Conservation (phyloP, 495 filamentous ascomycete species). For the Penicillium coffeae region DNA sequence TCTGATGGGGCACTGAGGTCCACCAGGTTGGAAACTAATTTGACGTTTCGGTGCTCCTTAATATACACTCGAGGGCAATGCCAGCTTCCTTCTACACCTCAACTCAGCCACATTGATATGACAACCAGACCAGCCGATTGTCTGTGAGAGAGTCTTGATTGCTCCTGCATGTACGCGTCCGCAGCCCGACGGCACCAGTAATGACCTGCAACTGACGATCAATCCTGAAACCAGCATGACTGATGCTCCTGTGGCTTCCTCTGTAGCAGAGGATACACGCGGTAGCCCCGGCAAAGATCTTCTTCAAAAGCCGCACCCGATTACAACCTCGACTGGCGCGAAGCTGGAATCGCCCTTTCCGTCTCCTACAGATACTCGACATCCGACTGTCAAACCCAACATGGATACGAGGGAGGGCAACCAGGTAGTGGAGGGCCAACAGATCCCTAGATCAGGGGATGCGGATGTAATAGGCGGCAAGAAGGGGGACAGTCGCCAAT, state of each 20-base stretch:
- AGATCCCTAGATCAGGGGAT: constrained; percentile 5
- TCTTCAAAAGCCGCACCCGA: constrained; percentile 21
- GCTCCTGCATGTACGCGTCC: constrained; percentile 20
- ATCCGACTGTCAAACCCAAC: constrained; percentile 14
- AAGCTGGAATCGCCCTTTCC: constrained; percentile 33
- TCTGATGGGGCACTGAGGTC: constrained; percentile 26
- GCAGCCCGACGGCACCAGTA: background rate
- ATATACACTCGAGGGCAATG: constrained; percentile 14
- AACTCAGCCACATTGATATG: constrained; percentile 5
- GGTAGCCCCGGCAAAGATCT: constrained; percentile 15
- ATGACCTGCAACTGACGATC: constrained; percentile 19
- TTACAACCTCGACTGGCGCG: constrained; percentile 16
- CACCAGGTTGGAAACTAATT: constrained; percentile 27
- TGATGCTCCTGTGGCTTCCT: constrained; percentile 17
- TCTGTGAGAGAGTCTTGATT: constrained; percentile 9
- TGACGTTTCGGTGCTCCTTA: constrained; percentile 26
- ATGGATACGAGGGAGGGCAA: constrained; percentile 7
- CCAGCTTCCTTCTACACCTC: background rate
- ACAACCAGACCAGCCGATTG: constrained; percentile 4
- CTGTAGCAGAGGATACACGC: constrained; percentile 22
- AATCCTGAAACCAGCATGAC: constrained; percentile 24
- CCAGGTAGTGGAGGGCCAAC: constrained; percentile 1
- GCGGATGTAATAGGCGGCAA: too few species aligned
- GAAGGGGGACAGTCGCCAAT: constrained; percentile 20
- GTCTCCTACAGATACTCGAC: constrained; percentile 30